phyloP scores from a whole-genome alignment of 2,329 filamentous ascomycete genomes.

The Apiospora rasikravindrae region DNA sequence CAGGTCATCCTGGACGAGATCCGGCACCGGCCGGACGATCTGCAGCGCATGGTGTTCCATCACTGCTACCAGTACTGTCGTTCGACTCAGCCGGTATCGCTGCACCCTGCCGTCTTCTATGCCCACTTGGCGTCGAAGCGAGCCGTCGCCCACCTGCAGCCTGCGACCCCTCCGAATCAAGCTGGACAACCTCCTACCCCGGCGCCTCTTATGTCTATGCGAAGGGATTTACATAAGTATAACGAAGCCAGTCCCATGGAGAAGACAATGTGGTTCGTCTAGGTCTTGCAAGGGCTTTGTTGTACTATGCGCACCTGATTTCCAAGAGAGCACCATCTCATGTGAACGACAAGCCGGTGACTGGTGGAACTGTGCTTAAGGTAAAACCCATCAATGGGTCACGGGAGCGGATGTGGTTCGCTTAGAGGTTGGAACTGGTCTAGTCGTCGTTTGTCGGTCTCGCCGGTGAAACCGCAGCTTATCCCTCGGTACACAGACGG shows the following conservation, averaged over 20 bases:
- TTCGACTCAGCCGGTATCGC: conserved; percentile 88
- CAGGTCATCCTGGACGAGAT: conserved; percentile 89
- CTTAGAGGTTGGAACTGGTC: background rate
- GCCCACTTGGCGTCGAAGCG: conserved; percentile 87
- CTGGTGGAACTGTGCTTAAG: background rate
- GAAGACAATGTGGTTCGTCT: background rate
- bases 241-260: background rate
- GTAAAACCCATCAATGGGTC: background rate
- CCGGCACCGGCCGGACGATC: conserved; percentile 65
- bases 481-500: background rate
- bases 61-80: conserved; percentile 94
- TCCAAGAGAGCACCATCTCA: background rate
- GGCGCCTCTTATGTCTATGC: too few relatives aligned
- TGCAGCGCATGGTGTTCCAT: conserved; percentile 91
- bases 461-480: background rate
- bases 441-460: background rate
- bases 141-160: conserved; percentile 70
- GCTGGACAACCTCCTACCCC: too few relatives aligned
- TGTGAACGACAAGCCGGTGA: too few relatives aligned
- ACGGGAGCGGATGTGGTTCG: background rate
- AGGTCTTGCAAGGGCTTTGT: background rate
- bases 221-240: too few relatives aligned
- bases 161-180: background rate
- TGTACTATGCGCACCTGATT: background rate
- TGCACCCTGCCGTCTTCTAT: conserved; percentile 93